A percentile compares a stretch with the other conserved stretches of the same genome.
Conservation (phyloP, 2,329 filamentous ascomycete species). For the Calonectria henricotiae region DNA sequence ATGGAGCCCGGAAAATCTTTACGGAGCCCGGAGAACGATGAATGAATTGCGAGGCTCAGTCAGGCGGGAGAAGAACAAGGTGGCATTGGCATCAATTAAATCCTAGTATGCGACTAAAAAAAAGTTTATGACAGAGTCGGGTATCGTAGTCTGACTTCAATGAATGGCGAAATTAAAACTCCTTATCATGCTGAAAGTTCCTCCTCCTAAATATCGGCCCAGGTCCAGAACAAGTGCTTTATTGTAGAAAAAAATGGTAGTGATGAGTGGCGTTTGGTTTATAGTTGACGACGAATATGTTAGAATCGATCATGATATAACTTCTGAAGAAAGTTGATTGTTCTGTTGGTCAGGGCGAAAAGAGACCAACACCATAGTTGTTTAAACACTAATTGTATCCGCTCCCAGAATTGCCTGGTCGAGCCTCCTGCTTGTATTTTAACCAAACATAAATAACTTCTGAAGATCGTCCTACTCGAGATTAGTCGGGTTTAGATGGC, state of each 20-base stretch:
- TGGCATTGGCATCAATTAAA: conserved; percentile 47
- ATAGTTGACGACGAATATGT: neutral
- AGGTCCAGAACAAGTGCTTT: conserved; percentile 6
- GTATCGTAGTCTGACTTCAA: conserved; percentile 54
- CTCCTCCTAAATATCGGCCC: conserved; percentile 16
- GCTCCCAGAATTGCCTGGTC: too few relatives aligned
- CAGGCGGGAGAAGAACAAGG: conserved; percentile 24
- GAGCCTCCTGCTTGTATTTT: too few relatives aligned
- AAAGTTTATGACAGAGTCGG: conserved; percentile 48
- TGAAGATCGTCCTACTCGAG: neutral
- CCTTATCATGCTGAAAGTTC: conserved; percentile 43
- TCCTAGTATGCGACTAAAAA: conserved; percentile 40
- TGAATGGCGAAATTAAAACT: conserved; percentile 48
- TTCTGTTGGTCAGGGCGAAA: too few relatives aligned
- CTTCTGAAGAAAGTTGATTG: neutral
- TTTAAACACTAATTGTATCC: too few relatives aligned
- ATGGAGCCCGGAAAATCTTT: neutral
- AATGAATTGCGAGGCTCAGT: conserved; percentile 1
- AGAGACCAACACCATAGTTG: too few relatives aligned
- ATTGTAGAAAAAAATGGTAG: conserved; percentile 7
- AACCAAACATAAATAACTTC: too few relatives aligned
- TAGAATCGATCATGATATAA: neutral
- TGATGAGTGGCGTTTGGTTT: conserved; percentile 12
- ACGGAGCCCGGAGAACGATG: conserved; percentile 8
- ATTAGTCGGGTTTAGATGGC: conserved; percentile 55